Evolutionary conservation across 768 basidiomycete genomes (phyloP).

Genomic region (Tylopilus sp.): DNA sequence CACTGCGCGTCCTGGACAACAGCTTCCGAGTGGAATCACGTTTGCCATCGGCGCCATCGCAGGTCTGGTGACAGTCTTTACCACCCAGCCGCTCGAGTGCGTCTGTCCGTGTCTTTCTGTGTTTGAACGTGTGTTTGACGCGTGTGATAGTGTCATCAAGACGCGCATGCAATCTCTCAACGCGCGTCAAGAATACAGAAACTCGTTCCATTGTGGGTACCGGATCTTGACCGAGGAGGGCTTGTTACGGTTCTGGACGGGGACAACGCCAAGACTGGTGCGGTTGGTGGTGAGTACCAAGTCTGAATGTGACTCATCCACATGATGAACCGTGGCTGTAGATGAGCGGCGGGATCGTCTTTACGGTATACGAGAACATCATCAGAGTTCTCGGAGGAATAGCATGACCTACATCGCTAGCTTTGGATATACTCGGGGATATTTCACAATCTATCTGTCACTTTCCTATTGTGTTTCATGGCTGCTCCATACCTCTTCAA

Average conservation of each 20-base stretch:
- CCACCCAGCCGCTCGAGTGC: constrained; percentile 82
- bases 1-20: constrained; percentile 75
- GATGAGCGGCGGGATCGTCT: constrained; percentile 91
- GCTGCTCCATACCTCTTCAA: too few relatives aligned
- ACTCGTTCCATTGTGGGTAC: constrained; percentile 95
- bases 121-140: neutral
- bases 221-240: constrained; percentile 95
- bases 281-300: constrained; percentile 68
- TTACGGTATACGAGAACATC: constrained; percentile 86
- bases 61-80: constrained; percentile 92
- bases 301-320: neutral
- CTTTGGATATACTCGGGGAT: too few relatives aligned
- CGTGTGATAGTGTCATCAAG: constrained; percentile 75
- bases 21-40: constrained; percentile 81
- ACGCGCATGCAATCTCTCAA: constrained; percentile 95
- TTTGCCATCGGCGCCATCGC: constrained; percentile 94
- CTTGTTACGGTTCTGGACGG: constrained; percentile 90
- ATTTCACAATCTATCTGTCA: too few relatives aligned
- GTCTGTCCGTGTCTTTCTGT: constrained; percentile 24
- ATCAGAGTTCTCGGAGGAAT: constrained; percentile 48
- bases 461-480: too few relatives aligned
- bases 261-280: constrained; percentile 86
- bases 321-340: constrained; percentile 28
- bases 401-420: too few relatives aligned
- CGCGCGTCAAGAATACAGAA: constrained; percentile 80